Conservation (phyloP, 208 protist genomes). For the Trypanosoma rangeli region DNA sequence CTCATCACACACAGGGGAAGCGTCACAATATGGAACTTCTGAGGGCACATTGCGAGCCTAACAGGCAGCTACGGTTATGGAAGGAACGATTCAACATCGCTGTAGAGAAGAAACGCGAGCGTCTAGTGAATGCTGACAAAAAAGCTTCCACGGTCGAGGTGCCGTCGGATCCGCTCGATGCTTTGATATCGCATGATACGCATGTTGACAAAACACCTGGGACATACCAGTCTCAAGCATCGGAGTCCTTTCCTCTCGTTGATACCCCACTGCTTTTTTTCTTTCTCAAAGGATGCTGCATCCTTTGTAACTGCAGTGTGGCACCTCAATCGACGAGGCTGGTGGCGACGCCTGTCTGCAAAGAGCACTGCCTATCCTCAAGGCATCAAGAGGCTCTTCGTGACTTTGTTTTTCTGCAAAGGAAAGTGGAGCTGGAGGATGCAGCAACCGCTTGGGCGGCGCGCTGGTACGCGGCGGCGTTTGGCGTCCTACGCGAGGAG, state of each 20-base stretch:
- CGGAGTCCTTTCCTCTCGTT: neutral
- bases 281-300: constrained; percentile 7
- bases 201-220: neutral
- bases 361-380: constrained; percentile 8
- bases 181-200: neutral
- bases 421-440: neutral
- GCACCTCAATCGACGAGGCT: neutral
- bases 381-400: neutral
- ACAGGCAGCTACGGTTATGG: neutral
- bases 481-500: constrained; percentile 9
- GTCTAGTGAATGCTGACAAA: neutral
- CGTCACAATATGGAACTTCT: constrained; percentile 10
- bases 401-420: neutral
- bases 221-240: neutral
- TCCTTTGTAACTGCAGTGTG: constrained; percentile 4
- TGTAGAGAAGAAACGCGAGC: neutral
- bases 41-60: neutral
- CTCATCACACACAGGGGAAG: constrained; percentile 4
- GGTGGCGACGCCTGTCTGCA: constrained; percentile 6
- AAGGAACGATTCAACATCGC: neutral
- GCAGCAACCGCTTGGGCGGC: constrained; percentile 3
- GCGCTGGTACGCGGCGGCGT: constrained; percentile 9
- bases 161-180: neutral
- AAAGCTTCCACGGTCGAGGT: neutral
- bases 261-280: constrained; percentile 11